Percentiles rank a stretch among this genome's conserved stretches.
phyloP scores from a whole-genome alignment of 2,329 filamentous ascomycete species.

The Botrytis tulipae region DNA sequence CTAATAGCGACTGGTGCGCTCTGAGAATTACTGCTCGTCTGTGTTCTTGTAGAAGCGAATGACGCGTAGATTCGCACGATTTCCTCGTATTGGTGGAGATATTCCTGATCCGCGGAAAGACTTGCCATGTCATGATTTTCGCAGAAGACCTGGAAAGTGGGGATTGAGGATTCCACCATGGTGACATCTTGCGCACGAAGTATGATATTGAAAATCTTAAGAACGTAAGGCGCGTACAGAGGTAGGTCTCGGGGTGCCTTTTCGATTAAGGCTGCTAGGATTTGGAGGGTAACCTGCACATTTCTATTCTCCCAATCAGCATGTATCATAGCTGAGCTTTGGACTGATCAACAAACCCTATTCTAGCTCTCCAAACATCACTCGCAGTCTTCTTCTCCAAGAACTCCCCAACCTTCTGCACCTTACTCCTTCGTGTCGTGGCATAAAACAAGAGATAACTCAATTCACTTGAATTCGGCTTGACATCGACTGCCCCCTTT shows the following conservation, averaged over 20 bases:
- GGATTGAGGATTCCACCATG: conserved; percentile 86
- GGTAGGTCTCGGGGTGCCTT: conserved; percentile 88
- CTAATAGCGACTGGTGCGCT: conserved; percentile 75
- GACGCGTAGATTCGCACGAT: conserved; percentile 77
- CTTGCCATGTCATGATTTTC: conserved; percentile 82
- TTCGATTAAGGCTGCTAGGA: conserved; percentile 86
- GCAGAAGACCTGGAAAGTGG: conserved; percentile 86
- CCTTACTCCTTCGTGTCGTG: conserved; percentile 88
- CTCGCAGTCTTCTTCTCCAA: conserved; percentile 89
- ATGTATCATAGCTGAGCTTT: conserved; percentile 7
- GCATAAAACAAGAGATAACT: conserved; percentile 97
- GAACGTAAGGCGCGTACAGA: conserved; percentile 79
- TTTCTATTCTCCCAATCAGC: conserved; percentile 56
- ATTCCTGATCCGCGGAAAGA: conserved; percentile 81
- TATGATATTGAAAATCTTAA: conserved; percentile 80
- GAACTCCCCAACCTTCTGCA: conserved; percentile 93
- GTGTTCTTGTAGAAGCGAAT: conserved; percentile 66
- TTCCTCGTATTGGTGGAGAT: conserved; percentile 77
- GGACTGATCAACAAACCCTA: conserved; percentile 62
- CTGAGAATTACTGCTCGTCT: conserved; percentile 51
- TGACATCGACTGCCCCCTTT: conserved; percentile 88
- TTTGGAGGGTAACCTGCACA: conserved; percentile 92
- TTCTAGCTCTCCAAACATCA: conserved; percentile 85
- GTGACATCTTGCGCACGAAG: conserved; percentile 84
- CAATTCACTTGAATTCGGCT: conserved; percentile 93